Conservation (phyloP, 192 early-diverging fungal genomes). For the Haplosporangium gracile region DNA sequence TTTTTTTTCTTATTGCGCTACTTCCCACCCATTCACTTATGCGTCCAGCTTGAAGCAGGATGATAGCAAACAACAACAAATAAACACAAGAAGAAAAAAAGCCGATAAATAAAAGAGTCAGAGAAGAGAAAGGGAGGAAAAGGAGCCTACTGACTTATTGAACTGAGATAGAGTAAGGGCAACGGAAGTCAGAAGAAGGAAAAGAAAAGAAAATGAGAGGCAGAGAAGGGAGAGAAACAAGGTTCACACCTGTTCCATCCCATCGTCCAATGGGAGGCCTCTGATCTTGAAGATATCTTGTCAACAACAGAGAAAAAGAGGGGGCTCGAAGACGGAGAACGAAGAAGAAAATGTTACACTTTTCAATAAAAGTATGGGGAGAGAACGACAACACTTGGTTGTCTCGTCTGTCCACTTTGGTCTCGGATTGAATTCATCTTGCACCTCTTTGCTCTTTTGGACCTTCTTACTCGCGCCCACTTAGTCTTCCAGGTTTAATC, state of each 20-base stretch:
- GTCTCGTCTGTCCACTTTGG: constrained; percentile 3
- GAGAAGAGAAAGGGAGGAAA: background rate
- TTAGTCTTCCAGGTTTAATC: background rate
- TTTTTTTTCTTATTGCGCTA: background rate
- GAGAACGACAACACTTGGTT: background rate
- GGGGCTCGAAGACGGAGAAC: background rate
- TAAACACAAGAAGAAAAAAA: background rate
- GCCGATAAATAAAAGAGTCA: background rate
- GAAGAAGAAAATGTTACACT: background rate
- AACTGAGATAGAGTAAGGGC: no score
- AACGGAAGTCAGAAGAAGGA: background rate
- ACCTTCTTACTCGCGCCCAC: constrained; percentile 1
- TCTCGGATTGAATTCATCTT: background rate
- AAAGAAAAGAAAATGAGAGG: background rate
- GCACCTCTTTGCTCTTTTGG: background rate
- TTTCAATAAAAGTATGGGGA: background rate
- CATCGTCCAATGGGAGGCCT: background rate
- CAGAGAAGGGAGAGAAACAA: background rate
- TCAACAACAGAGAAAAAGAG: background rate
- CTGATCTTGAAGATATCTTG: constrained; percentile 5
- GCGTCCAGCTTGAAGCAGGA: no score
- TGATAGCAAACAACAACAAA: background rate
- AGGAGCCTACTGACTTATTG: background rate
- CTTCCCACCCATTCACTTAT: background rate
- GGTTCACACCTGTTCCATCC: background rate